Conservation (phyloP, 768 basidiomycete genomes). For the Agaricus sinodeliciosus region DNA sequence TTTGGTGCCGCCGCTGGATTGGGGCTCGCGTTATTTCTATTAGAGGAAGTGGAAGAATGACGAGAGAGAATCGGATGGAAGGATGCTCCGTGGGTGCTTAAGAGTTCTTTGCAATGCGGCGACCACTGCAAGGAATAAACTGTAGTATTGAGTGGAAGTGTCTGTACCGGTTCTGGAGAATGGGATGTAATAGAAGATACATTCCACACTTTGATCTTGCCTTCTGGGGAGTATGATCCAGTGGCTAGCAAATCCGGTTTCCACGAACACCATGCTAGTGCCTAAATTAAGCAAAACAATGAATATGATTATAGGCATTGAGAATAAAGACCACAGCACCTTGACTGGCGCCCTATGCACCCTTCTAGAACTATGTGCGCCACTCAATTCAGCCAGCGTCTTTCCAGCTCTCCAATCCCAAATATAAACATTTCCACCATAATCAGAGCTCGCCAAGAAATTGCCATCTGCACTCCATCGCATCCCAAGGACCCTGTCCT, state of each 20-base stretch:
- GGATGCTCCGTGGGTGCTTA: slow-evolving; percentile 79
- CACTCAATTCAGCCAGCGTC: slow-evolving; percentile 55
- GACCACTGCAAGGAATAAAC: slow-evolving; percentile 68
- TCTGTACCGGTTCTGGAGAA: slow-evolving; percentile 38
- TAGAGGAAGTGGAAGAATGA: background rate
- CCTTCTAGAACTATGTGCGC: slow-evolving; percentile 49
- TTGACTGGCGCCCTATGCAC: slow-evolving; percentile 59
- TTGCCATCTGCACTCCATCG: slow-evolving; percentile 72
- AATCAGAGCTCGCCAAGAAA: slow-evolving; percentile 79
- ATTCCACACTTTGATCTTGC: slow-evolving; percentile 47
- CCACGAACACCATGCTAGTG: slow-evolving; percentile 88
- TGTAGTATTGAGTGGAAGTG: slow-evolving; percentile 74
- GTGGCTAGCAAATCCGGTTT: slow-evolving; percentile 71
- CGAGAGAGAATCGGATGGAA: slow-evolving; percentile 31
- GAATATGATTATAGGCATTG: background rate
- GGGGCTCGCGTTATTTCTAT: slow-evolving; percentile 19
- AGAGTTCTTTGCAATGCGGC: slow-evolving; percentile 77
- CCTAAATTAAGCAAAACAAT: slow-evolving; percentile 31
- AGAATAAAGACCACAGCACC: slow-evolving; percentile 22
- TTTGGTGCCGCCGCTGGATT: slow-evolving; percentile 20
- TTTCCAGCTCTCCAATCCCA: slow-evolving; percentile 63
- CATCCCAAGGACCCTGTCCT: slow-evolving; percentile 51
- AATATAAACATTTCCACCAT: slow-evolving; percentile 80
- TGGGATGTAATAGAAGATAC: slow-evolving; percentile 19
- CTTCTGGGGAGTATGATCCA: slow-evolving; percentile 42